Percentiles rank a stretch among this genome's conserved stretches.
These are phyloP conservation scores for Panus rudis DNA, from an alignment of 768 basidiomycete species.

Conservation along the genomic window DNA sequence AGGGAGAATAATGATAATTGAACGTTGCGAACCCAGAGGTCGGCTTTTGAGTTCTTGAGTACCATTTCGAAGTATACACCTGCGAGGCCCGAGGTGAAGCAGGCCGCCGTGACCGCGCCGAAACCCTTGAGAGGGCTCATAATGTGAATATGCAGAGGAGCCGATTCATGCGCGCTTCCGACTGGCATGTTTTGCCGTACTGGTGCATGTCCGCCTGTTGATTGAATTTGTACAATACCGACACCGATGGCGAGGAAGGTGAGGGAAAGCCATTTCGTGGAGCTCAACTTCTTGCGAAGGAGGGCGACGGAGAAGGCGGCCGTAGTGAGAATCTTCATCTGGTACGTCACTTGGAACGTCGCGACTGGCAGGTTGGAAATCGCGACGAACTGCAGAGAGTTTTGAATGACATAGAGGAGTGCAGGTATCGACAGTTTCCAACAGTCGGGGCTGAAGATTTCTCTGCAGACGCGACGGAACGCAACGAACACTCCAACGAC, in stretches of 20 bases:
- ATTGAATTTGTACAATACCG: slow-evolving; percentile 92
- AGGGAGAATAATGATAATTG: slow-evolving; percentile 88
- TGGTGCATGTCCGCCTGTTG: slow-evolving; percentile 46
- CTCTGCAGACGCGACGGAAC: slow-evolving; percentile 46
- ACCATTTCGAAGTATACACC: slow-evolving; percentile 96
- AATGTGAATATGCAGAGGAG: slow-evolving; percentile 51
- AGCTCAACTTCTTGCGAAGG: slow-evolving; percentile 64
- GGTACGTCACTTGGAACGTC: slow-evolving; percentile 96
- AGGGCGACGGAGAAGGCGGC: slow-evolving; percentile 87
- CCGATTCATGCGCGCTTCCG: slow-evolving; percentile 36
- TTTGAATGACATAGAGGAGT: slow-evolving; percentile 89
- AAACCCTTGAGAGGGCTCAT: slow-evolving; percentile 84
- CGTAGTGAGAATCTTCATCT: slow-evolving; percentile 98
- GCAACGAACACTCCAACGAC: slow-evolving; percentile 11
- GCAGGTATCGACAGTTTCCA: slow-evolving; percentile 99
- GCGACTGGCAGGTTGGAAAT: slow-evolving; percentile 93
- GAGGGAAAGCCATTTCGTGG: slow-evolving; percentile 81
- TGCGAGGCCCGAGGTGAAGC: slow-evolving; percentile 85
- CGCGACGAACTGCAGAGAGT: slow-evolving; percentile 95
- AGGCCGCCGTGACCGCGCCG: slow-evolving; percentile 75
- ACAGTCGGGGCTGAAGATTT: slow-evolving; percentile 86
- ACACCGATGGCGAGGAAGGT: slow-evolving; percentile 89
- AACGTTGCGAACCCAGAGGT: slow-evolving; percentile 88
- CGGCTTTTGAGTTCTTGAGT: slow-evolving; percentile 74
- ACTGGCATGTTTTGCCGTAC: slow-evolving; percentile 9